Base-by-base conservation (phyloP, 2,329 filamentous ascomycete genomes). In the Fusarium subtropicale region DNA sequence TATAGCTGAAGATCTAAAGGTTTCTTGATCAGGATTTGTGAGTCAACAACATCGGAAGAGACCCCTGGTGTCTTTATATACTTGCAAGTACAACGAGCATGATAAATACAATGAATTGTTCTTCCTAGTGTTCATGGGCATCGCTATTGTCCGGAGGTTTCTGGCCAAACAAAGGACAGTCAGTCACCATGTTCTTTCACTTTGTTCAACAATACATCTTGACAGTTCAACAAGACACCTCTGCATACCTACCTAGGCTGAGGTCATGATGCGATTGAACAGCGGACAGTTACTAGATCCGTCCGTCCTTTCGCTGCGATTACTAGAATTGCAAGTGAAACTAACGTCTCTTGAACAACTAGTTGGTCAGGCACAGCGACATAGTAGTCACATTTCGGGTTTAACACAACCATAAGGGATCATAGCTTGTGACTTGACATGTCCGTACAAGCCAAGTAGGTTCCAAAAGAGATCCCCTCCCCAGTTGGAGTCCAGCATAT, bases 401-500 rank as follows among this genome's bases (percentile, higher is more conserved):
- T 7, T 39, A 20, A 39, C 22, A 63, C 41, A 62, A 26, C 47
- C 26, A n/a, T 7, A 16, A 42, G 34, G 34, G 24, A 58, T 59
- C 39, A n/a, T 41, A 28, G 31, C 60, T 64, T 45, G 45, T 56
- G 48, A 58, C 30, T 50, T 39, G 22, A 13, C 12, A 20, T 39
- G 45, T 50, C 22, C 31, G 33, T 53, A 26, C 54, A 55, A 41
- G 30, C 36, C 39, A 53, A 24, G 50, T 34, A 47, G 44, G 13
- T 33, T 59, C 48, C 61, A 56, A 69, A 53, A 64, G 48, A 20
- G 41, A 54, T 68, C n/a, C 24, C 42, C 30, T 42, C 30, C 33
- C 38, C 11, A 31, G 28, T 31, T 12, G 2, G 16, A 51, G 38
- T n/a, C 24, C 11, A 20, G 24, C 65, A 47, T 47, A 34, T 50